Evolutionary conservation across 306 rosid species (phyloP).

Genomic region (Lathyrus sativus): DNA sequence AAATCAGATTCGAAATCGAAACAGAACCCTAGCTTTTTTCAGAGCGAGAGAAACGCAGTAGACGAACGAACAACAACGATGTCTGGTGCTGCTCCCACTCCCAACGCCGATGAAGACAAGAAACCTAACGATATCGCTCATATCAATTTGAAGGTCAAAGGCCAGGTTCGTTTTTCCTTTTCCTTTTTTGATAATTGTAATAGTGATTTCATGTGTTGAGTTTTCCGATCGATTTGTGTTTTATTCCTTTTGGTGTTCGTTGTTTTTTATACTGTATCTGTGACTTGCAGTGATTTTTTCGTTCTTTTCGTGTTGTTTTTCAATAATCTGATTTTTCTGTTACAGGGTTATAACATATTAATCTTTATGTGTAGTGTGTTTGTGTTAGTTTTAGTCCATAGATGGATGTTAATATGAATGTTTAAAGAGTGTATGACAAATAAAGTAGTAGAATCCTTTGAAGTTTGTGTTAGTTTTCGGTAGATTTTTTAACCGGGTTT

Average conservation of each 20-base stretch:
- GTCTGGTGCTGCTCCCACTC: constrained; percentile 50
- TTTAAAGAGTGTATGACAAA: no score
- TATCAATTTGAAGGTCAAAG: constrained; percentile 79
- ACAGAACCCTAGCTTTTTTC: constrained; percentile 41
- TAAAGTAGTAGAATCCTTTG: no score
- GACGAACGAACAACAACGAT: constrained; percentile 34
- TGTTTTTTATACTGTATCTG: background rate
- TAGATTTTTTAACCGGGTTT: no score
- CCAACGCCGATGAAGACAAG: constrained; percentile 69
- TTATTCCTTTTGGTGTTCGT: background rate
- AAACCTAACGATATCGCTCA: constrained; percentile 62
- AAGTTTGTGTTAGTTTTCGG: no score
- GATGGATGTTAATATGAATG: no score
- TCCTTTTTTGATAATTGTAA: background rate
- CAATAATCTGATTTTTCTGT: background rate
- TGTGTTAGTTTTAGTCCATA: background rate
- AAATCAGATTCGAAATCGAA: background rate
- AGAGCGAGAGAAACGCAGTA: background rate
- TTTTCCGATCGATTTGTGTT: background rate
- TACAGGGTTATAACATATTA: background rate
- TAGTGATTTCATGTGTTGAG: no score
- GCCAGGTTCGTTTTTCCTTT: constrained; percentile 57
- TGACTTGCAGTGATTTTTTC: background rate
- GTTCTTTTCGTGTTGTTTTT: background rate
- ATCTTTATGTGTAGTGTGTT: background rate